Evolutionary conservation across 2,329 filamentous ascomycete genomes (phyloP), one percentile per base, ranked within the genome.

Genomic region (Didymella glomerata): DNA sequence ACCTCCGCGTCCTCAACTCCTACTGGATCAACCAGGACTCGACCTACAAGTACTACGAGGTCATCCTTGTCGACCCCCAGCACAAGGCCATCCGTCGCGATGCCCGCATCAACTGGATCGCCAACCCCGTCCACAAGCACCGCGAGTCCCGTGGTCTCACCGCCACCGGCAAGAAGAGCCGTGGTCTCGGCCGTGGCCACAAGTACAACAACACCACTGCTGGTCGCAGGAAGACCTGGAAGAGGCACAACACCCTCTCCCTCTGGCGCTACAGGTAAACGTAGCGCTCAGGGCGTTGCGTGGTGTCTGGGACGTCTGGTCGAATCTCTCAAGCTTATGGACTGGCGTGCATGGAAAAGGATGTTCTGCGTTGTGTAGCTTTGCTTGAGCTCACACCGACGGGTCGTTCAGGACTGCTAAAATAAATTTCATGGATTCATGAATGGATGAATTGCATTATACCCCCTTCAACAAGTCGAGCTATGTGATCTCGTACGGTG

Each of bases 21-120:
- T 99, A 99, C 93, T 99, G 96, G 96, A 92, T 99, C 88, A 99
- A 99, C 91, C 93, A 98, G 88, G 95, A 99, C 87, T 97, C 93
- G 64, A 99, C 95, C 84, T 99, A 98, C 92, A 99, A 99, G 89
- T 99, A 99, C 91, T 99, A 88, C 87, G 95, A 99, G 86, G 90
- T 98, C 84, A 98, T 99, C 86, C 92, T 97, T 79, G 94, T 99
- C 81, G 95, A 99, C 86, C 95, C 95, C 81, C 91, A 96, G 87
- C 95, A 99, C 92, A 98, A 98, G 89, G 95, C 95, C 80, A 99
- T 99, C 88, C 95, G 95, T 83, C 92, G 91, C 80, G 95, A 99
- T 83, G 86, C 95, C 78, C 93, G 95, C 84, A 98, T 99, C 91
- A 99, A 97, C 92, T 99, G 95, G 95, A 99, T 99, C 88, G 92